These are phyloP conservation scores for Solanum clarkiae DNA, from an alignment of 257 asterid species.

Conservation along the genomic window DNA sequence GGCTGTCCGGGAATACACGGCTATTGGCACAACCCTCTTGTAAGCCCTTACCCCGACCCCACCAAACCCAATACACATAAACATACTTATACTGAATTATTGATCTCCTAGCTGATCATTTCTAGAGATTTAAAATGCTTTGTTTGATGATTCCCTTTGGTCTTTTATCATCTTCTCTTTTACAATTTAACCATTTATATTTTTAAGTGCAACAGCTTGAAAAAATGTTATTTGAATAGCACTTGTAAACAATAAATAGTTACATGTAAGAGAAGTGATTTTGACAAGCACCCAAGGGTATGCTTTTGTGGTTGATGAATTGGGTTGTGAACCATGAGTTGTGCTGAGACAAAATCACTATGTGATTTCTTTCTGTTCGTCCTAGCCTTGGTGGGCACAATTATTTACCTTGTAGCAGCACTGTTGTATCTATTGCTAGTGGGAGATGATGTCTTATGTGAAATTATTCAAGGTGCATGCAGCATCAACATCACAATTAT, in stretches of 20 bases:
- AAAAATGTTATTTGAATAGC: background rate
- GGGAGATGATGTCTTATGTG: background rate
- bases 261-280: background rate
- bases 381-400: background rate
- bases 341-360: background rate
- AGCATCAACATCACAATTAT: background rate
- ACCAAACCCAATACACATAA: background rate
- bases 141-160: background rate
- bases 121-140: background rate
- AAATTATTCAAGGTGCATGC: background rate
- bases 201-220: background rate
- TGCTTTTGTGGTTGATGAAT: background rate
- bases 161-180: background rate
- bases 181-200: background rate
- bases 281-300: background rate
- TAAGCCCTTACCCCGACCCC: conserved; percentile 14
- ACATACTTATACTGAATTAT: background rate
- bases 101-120: background rate
- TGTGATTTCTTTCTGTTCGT: background rate
- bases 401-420: background rate
- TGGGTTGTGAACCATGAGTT: background rate
- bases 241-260: background rate
- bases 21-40: conserved; percentile 92
- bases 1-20: conserved; percentile 71
- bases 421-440: background rate